Evolutionary conservation across 495 filamentous ascomycete genomes (phyloP), one percentile per base, ranked within the genome.

Genomic region (Cetradonia linearis): DNA sequence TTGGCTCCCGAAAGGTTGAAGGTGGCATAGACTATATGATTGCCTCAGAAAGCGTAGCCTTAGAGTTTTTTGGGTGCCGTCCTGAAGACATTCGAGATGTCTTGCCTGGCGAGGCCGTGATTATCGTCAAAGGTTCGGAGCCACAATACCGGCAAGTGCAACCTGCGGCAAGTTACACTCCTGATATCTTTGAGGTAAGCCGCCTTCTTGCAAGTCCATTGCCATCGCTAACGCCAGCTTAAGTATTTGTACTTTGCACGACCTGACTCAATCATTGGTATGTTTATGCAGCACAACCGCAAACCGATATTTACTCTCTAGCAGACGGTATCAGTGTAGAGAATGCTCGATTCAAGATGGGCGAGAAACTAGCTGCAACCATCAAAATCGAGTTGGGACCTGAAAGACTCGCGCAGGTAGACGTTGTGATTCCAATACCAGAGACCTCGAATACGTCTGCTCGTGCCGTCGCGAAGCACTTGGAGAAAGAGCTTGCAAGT

Each of bases 11-110:
- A 40, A 78, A 81, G 3, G 75, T 78, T 56, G 80, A 80, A 36
- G 78, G 81, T 0, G 86, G 86, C 31, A 88, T 67, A 55, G 93
- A 98, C 73, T 98, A 96, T 74, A 95, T 97, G 88, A 83, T 98
- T 77, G 89, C 93, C 0, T 95, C 90, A n/a, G 93, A 98, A 72
- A 93, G 88, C 37, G 87, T 98, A 61, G 93, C 93, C 52, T 76
- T 98, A n/a, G 20, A 37, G 14, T 55, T 34, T 20, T 55, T 38
- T 38, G 31, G 53, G 95, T 28, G 91, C 46, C 31, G 86, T 49
- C 96, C 96, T 79, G 79, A 88, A 59, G 93, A 96, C 70, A 87
- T 95, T 63, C 72, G 77, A 44, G 91, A 96, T 69, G 89, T 97
- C 63, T 73, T 85, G 34, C 93, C 93, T 6, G 93, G 93, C 40